Percentiles rank a stretch among this genome's conserved stretches.
Evolutionary conservation across 2,329 filamentous ascomycete genomes (phyloP).

Genomic region (Hypoxylon sp.): DNA sequence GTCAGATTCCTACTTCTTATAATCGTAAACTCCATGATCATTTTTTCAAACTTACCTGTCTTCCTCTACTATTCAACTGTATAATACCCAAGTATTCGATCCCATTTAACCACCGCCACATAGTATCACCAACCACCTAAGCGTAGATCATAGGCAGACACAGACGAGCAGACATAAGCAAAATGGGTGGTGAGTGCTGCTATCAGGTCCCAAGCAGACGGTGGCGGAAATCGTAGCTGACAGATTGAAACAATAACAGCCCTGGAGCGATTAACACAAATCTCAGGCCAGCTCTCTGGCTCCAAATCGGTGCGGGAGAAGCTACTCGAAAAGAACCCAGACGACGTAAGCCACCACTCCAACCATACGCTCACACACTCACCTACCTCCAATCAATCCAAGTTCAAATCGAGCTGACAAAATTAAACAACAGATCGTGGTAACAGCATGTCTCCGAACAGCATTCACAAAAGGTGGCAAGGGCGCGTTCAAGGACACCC

Average conservation of each 20-base stretch:
- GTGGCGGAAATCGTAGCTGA: constrained; percentile 18
- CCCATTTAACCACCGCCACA: background rate
- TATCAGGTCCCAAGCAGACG: background rate
- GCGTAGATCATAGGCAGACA: constrained; percentile 3
- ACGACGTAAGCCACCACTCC: constrained; percentile 65
- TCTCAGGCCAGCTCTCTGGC: constrained; percentile 71
- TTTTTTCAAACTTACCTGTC: constrained; percentile 15
- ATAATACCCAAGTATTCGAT: background rate
- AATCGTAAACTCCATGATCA: constrained; percentile 24
- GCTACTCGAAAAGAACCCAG: constrained; percentile 74
- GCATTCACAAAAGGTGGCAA: constrained; percentile 93
- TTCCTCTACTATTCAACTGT: constrained; percentile 4
- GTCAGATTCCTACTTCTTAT: constrained; percentile 10
- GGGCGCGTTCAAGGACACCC: constrained; percentile 95
- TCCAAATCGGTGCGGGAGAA: constrained; percentile 63
- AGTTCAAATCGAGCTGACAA: constrained; percentile 46
- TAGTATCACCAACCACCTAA: background rate
- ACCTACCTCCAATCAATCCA: background rate
- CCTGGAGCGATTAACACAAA: constrained; percentile 69
- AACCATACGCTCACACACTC: background rate
- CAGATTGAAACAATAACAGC: constrained; percentile 55
- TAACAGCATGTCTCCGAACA: constrained; percentile 92
- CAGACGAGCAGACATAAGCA: constrained; percentile 4
- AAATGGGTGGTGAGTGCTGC: constrained; percentile 50
- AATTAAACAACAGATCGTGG: constrained; percentile 73